Evolutionary conservation across 768 basidiomycete species (phyloP), one percentile per base, ranked within the genome.

Genomic region (Cystobasidium ongulense): DNA sequence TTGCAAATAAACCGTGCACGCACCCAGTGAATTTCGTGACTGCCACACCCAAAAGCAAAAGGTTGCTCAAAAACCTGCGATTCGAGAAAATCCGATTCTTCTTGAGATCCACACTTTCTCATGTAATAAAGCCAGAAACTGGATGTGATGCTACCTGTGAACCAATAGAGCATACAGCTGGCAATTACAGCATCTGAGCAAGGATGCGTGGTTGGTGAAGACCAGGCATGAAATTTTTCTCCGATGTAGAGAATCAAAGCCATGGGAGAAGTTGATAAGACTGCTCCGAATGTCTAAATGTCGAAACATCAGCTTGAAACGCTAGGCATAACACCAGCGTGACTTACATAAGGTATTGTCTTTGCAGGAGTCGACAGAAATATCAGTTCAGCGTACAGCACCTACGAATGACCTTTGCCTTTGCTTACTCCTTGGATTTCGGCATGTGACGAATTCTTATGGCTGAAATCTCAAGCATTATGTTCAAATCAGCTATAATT

Each of bases 181-280:
- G 73, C 46, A 46, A 74, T 72, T 23, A 74, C 46, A 11, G 21
- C 41, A 23, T 72, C 70, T 21, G 72, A 23, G 27, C 36, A 52
- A 33, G 73, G 36, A 25, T 72, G 72, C 13, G 72, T 74, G 23
- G 41, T 27, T 13, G 73, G 73, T 7, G 73, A 39, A 21, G 72
- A 73, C 73, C 73, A 74, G 72, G 73, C 73, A 39, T 74, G 72
- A 17, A 74, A 31, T 38, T 74, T 74, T 33, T 74, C 73, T 11
- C 39, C 73, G 29, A 74, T 74, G 29, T 74, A 74, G 43, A 62
- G 21, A 25, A 74, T 53, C 21, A 74, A 52, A 11, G 73, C 29
- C 2, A 74, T n/a, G 46, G 73, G 73, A 11, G 70, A 74, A 33
- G 25, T 31, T 21, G 72, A 8, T 7, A 74, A 41, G 10, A 70